Percentiles rank a stretch among this genome's conserved stretches.
These are phyloP conservation scores for Pyrrhoderma lamaoense DNA, from an alignment of 1,284 basidiomycete species.

Conservation along the genomic window DNA sequence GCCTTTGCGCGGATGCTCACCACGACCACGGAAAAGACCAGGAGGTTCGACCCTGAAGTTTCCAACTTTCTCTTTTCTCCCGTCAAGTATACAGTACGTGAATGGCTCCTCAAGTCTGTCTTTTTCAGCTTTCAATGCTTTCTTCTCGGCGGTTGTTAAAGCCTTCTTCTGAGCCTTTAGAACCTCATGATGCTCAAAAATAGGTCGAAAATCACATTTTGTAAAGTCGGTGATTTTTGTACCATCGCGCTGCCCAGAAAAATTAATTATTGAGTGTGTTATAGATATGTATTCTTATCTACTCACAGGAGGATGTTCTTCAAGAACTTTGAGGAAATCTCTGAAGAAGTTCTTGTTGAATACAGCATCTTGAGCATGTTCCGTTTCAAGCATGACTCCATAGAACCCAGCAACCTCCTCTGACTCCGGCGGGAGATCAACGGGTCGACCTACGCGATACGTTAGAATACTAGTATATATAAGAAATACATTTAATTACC, in stretches of 20 bases:
- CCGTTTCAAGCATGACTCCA: conserved; percentile 87
- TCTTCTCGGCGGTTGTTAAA: conserved; percentile 82
- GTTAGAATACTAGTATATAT: conserved; percentile 20
- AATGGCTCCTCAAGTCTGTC: conserved; percentile 83
- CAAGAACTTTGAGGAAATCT: conserved; percentile 78
- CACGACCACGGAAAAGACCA: conserved; percentile 93
- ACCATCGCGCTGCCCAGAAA: conserved; percentile 48
- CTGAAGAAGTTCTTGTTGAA: conserved; percentile 98
- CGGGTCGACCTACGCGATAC: conserved; percentile 52
- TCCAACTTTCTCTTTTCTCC: conserved; percentile 94
- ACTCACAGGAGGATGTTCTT: conserved; percentile 82
- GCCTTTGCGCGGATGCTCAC: conserved; percentile 97
- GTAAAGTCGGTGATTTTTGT: conserved; percentile 75
- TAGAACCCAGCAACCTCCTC: conserved; percentile 99
- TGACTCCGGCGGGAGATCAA: conserved; percentile 77
- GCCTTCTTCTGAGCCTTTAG: conserved; percentile 93
- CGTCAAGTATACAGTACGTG: conserved; percentile 82
- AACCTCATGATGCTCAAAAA: conserved; percentile 88
- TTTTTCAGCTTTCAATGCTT: conserved; percentile 78
- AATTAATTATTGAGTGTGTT: not conserved
- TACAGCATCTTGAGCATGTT: conserved; percentile 82
- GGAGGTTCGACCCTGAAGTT: conserved; percentile 99
- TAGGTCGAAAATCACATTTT: conserved; percentile 90
- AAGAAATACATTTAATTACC: conserved; percentile 40
- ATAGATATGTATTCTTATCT: conserved; percentile 3